Evolutionary conservation across 2,329 filamentous ascomycete genomes (phyloP), one percentile per base, ranked within the genome.

Genomic region (Fonsecaea erecta): DNA sequence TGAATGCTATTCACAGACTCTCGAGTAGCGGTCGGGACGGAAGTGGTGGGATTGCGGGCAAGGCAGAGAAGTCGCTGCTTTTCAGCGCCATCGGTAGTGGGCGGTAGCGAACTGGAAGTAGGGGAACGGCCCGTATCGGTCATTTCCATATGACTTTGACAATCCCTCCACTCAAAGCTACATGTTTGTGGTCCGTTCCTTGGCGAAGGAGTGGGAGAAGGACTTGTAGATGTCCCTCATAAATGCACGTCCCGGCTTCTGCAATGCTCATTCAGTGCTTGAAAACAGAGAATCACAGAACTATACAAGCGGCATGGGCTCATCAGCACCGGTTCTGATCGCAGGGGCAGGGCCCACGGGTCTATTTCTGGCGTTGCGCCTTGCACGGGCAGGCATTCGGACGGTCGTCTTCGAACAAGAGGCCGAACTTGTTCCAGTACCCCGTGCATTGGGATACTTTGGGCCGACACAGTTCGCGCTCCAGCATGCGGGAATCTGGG

Each of bases 321-420:
- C 40, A 11, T 46, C 40, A 32, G 32, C 51, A 30, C 30, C 28
- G 24, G 35, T 71, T 30, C 63, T 71, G 28, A 67, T 71, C 16
- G 63, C 66, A 12, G 69, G 69, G 1, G 69, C 68, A 16, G 69
- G 69, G 1, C 69, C 69, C 8, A 67, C 66, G 7, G 69, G 69
- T 30, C 37, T 70, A n/a, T 66, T 71, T 60, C 52, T 63, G 9
- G 66, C 63, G 12, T 37, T 54, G 5, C 68, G 64, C 64, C 55
- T 70, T 56, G 46, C 70, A 2, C 67, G 68, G 21, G 68, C 55
- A 3, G 51, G 58, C 2, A 69, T 74, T 26, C 64, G 53, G 4
- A 69, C 69, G 0, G 62, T 68, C 1, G 68, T 74, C 1, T 70
- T 74, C 24, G 72, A 75, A 5, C 32, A 65, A 43, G 70, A 73